Conservation (phyloP, 495 filamentous ascomycete species). For the Lasiosphaeria hispida region DNA sequence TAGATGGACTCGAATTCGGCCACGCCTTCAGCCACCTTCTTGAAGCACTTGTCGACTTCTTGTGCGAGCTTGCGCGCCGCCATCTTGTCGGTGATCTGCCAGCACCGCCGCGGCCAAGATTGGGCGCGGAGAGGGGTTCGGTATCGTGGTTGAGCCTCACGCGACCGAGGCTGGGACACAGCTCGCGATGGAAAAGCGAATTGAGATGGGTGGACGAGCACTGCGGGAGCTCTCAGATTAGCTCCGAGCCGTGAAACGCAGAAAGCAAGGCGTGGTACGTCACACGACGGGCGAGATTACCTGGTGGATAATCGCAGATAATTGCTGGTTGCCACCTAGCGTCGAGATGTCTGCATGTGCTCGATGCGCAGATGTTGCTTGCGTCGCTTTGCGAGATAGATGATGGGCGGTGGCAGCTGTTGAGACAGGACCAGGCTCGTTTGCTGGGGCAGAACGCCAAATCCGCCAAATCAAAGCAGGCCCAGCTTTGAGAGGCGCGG, state of each 20-base stretch:
- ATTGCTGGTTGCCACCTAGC: not conserved
- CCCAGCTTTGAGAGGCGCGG: conserved; percentile 12
- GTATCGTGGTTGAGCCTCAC: not conserved
- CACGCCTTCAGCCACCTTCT: conserved; percentile 92
- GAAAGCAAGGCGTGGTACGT: not conserved
- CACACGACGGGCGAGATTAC: not conserved
- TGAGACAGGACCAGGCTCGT: conserved; percentile 6
- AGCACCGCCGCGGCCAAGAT: not conserved
- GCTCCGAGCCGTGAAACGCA: conserved; percentile 1
- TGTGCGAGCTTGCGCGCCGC: conserved; percentile 91
- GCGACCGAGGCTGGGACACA: not conserved
- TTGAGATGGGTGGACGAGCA: not conserved
- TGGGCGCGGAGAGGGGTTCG: not conserved
- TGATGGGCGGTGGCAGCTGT: conserved; percentile 8
- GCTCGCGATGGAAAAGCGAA: conserved; percentile 3
- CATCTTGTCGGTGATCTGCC: conserved; percentile 56
- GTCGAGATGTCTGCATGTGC: not conserved
- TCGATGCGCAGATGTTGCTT: conserved; percentile 2
- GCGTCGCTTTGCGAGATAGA: not conserved
- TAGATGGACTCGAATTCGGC: conserved; percentile 86
- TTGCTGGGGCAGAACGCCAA: not conserved
- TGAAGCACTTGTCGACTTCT: conserved; percentile 98
- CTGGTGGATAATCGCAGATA: conserved; percentile 1
- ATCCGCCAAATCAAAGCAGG: conserved; percentile 9
- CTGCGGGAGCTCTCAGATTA: not conserved